Percentiles rank a stretch among this genome's conserved stretches.
These are phyloP conservation scores for Chenopodium suecicum DNA, from an alignment of 148 eudicot species.

Conservation along the genomic window DNA sequence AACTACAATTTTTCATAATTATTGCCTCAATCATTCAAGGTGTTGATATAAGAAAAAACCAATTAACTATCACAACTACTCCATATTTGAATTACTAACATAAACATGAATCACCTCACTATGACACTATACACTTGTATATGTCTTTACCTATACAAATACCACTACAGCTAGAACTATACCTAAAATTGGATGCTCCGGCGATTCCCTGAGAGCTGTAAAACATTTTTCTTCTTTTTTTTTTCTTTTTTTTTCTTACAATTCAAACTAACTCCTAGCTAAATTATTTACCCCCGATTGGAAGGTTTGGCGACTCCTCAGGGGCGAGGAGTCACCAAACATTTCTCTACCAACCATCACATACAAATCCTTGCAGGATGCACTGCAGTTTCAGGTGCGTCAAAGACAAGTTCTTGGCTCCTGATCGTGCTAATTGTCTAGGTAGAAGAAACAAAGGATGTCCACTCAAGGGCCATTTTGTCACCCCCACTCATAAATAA, in stretches of 20 bases:
- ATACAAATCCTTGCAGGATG: background rate
- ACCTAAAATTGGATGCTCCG: too few relatives aligned
- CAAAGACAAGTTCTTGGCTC: constrained; percentile 13
- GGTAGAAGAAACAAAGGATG: background rate
- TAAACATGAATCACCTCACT: background rate
- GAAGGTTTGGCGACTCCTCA: too few relatives aligned
- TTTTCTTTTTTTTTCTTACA: too few relatives aligned
- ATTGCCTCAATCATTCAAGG: background rate
- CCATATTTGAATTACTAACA: background rate
- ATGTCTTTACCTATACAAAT: too few relatives aligned
- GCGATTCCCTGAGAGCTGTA: too few relatives aligned
- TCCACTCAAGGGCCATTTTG: background rate
- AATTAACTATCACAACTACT: background rate
- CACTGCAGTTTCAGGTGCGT: background rate
- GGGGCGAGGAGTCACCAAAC: background rate
- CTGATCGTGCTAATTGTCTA: constrained; percentile 7
- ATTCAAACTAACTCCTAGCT: too few relatives aligned
- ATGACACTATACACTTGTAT: too few relatives aligned
- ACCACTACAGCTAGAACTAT: too few relatives aligned
- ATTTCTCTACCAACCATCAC: background rate
- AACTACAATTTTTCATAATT: background rate
- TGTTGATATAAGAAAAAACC: too few relatives aligned
- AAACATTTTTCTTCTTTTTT: too few relatives aligned
- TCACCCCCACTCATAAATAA: background rate
- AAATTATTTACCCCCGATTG: too few relatives aligned